Percentiles rank a stretch among this genome's conserved stretches.
phyloP scores from a whole-genome alignment of 108 stramenopile genomes.

The Parmales sp. region DNA sequence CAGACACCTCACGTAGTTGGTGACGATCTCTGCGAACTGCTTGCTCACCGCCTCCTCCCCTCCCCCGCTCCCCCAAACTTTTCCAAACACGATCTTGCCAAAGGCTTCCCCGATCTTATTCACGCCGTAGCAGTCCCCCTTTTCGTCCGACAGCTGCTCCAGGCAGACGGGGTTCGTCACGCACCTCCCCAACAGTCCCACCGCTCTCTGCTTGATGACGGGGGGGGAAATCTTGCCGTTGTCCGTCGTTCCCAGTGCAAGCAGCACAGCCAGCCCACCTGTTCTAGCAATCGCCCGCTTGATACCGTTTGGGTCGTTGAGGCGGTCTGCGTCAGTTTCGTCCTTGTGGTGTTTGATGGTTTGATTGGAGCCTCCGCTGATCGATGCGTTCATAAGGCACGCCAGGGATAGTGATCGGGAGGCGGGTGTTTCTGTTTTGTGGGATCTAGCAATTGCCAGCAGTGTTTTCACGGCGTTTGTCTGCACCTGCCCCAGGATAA shows the following conservation, averaged over 20 bases:
- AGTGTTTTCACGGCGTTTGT: neutral
- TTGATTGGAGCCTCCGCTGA: neutral
- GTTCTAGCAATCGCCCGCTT: neutral
- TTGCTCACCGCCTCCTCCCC: neutral
- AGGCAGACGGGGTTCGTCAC: neutral
- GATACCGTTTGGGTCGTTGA: neutral
- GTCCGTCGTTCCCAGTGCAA: neutral
- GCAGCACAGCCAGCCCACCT: neutral
- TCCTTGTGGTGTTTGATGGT: neutral
- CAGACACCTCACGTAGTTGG: neutral
- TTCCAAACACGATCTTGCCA: neutral
- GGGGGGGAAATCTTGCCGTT: neutral
- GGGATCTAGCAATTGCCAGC: neutral
- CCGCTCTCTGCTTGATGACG: slow-evolving; percentile 4
- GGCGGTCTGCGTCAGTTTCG: neutral
- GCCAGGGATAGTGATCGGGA: neutral
- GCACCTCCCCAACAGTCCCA: slow-evolving; percentile 1
- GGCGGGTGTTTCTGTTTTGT: slow-evolving; percentile 7
- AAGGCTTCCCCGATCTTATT: too few relatives aligned
- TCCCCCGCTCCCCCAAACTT: too few relatives aligned
- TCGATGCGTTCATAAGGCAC: neutral
- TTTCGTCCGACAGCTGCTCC: neutral
- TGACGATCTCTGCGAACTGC: neutral
- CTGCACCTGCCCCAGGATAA: neutral
- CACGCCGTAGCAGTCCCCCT: too few relatives aligned